A percentile compares a stretch with the other conserved stretches of the same genome.
phyloP scores from a whole-genome alignment of 2,329 filamentous ascomycete genomes.

The Amphichorda felina region DNA sequence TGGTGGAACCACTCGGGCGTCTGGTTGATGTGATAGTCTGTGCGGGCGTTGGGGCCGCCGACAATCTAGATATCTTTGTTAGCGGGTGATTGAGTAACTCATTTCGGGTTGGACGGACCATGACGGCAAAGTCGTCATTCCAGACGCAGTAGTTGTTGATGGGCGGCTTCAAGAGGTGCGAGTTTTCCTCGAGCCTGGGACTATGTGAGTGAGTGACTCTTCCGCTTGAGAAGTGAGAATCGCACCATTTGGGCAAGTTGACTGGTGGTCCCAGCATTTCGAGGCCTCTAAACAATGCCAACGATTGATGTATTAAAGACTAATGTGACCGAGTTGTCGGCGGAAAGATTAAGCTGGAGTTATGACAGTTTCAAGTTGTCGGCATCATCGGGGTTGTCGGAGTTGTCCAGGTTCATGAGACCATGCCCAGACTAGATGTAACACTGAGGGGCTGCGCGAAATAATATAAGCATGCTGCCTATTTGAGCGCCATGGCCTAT shows the following conservation, averaged over 20 bases:
- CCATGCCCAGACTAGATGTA: too few species aligned
- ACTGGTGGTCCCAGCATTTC: conserved; percentile 37
- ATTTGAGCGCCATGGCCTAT: too few species aligned
- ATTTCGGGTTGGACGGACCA: conserved; percentile 38
- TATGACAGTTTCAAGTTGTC: too few species aligned
- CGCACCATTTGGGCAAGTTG: conserved; percentile 48
- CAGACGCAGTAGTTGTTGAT: conserved; percentile 98
- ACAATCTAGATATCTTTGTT: conserved; percentile 76
- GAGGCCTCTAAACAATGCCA: too few species aligned
- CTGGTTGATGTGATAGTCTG: conserved; percentile 96
- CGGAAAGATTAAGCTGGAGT: too few species aligned
- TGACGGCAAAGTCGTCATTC: conserved; percentile 70
- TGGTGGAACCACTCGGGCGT: conserved; percentile 99
- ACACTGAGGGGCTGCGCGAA: too few species aligned
- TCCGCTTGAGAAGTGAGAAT: conserved; percentile 5
- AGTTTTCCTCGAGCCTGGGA: conserved; percentile 76
- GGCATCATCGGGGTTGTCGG: too few species aligned
- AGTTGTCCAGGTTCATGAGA: too few species aligned
- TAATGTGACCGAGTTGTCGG: too few species aligned
- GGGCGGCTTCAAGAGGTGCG: conserved; percentile 83
- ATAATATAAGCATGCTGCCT: too few species aligned
- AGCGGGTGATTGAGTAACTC: neutral
- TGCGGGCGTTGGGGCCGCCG: conserved; percentile 88
- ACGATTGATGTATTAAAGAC: too few species aligned
- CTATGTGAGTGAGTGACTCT: neutral